Base-by-base conservation (phyloP, 768 basidiomycete species). In the Mycena venus region DNA sequence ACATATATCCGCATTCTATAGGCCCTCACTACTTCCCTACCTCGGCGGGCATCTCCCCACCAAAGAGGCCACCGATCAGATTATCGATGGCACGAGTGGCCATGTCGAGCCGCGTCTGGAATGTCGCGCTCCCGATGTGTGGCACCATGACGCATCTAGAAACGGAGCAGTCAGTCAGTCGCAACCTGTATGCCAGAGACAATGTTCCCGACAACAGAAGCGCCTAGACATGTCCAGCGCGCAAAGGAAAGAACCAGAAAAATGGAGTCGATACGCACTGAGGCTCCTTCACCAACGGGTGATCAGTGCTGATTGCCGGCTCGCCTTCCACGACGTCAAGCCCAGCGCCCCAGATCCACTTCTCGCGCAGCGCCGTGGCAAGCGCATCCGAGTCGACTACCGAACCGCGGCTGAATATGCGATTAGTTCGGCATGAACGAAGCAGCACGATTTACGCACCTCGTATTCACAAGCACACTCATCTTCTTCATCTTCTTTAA, bases 321-420 rank as follows among this genome's bases (percentile, higher is more conserved):
- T 99, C 97, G 23, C 96, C 96, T 76, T 96, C 95, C 9, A 99
- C 92, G 40, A 99, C 98, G 82, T 99, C 98, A 14, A 99, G 78
- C 0, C 96, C 98, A 0, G 98, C 98, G 27, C 92, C 97, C 89
- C 94, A 97, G 27, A 99, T 94, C 91, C 93, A 92, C 3, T 89
- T 89, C 73, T 94, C 91, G 56, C 86, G 81, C 51, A 99, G 84
- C 2, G 97, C 98, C 73, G 88, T 90, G 2, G 93, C 94, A 11
- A 99, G 88, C 15, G 97, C 98, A 59, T 94, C 91, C 0, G 95
- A 95, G 81, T 99, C 96, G 9, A 99, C 95, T 17, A 99, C 84
- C 0, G 95, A 91, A 36, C 98, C 98, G 31, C 98, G 87, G 15
- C 91, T 74, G n/a, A 25, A 29, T 6, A 10, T 4, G 31, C 27